Conservation (phyloP, 2,329 filamentous ascomycete genomes). For the Ilyonectria sp. region DNA sequence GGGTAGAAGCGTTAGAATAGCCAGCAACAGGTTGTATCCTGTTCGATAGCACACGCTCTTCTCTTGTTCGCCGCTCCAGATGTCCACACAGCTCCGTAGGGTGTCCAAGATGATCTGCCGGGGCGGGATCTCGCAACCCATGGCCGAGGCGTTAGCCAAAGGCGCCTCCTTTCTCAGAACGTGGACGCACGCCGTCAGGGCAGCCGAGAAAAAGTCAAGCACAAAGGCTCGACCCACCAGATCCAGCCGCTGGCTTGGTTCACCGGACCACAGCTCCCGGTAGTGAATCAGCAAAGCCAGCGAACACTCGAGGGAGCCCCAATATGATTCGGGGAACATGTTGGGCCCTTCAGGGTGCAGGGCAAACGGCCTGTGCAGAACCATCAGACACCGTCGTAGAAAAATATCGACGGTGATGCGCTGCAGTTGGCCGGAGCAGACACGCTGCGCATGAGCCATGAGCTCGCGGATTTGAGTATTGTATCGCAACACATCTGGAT, state of each 20-base stretch:
- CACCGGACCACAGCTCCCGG: conserved; percentile 53
- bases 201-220: conserved; percentile 55
- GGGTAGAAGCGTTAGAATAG: conserved; percentile 48
- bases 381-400: conserved; percentile 54
- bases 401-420: conserved; percentile 55
- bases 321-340: conserved; percentile 55
- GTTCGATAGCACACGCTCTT: conserved; percentile 55
- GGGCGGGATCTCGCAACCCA: conserved; percentile 51
- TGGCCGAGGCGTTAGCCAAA: conserved; percentile 46
- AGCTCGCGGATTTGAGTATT: conserved; percentile 52
- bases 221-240: conserved; percentile 54
- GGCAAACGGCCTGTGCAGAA: conserved; percentile 54
- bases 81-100: conserved; percentile 52
- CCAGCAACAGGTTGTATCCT: conserved; percentile 51
- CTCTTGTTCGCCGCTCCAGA: conserved; percentile 54
- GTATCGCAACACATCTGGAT: conserved; percentile 53
- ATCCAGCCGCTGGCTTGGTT: conserved; percentile 45
- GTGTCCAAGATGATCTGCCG: conserved; percentile 55
- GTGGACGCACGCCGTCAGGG: conserved; percentile 53
- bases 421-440: conserved; percentile 50
- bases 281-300: conserved; percentile 55
- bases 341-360: conserved; percentile 52
- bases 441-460: conserved; percentile 49
- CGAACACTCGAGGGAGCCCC: conserved; percentile 56
- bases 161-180: conserved; percentile 54